Evolutionary conservation across 371 early-diverging fungal species (phyloP), one percentile per base, ranked within the genome.

Genomic region (Capillidium rhysosporum): DNA sequence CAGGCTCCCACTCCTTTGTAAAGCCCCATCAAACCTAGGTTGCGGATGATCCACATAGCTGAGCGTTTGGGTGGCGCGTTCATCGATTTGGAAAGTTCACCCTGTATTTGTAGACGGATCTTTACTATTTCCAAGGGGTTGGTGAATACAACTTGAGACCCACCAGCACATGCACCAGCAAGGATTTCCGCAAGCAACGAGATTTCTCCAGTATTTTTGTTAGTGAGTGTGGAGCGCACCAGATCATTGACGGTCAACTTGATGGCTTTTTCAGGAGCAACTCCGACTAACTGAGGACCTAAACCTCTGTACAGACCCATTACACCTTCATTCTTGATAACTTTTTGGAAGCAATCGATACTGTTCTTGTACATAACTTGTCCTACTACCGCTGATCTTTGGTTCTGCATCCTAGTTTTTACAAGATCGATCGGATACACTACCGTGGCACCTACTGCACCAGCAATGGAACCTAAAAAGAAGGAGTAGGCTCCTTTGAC

Each of bases 341-440:
- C 97, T 61, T 92, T 93, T 57, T 79, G 71, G 73, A 96, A 96
- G 46, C 59, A 59, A 16, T 41, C 52, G 53, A 80, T 62, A 63
- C 84, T 80, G 74, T 94, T 93, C 66, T 82, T 87, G 74, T 96
- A 96, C 52, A 92, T 57, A 49, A 89, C 65, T 61, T 92, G 88
- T 46, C 92, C 93, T 20, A 89, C 92, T 2, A 91, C 83, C 44
- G 79, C 80, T 38, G 84, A 80, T 29, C 97, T 79, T 63, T 96
- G 95, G 66, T 96, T 96, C 64, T 96, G 97, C 93, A 96, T 91
- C 48, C 97, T 78, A 0, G 97, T 96, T 68, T 96, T 96, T 56
- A 96, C 95, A 9, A 96, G 67, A 70, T 96, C 97, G 51, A 96
- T 92, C 16, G 97, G 97, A 63, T 96, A 96, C 24, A 96, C 92